Conservation (phyloP, 257 asterid species). For the Avicennia marina region DNA sequence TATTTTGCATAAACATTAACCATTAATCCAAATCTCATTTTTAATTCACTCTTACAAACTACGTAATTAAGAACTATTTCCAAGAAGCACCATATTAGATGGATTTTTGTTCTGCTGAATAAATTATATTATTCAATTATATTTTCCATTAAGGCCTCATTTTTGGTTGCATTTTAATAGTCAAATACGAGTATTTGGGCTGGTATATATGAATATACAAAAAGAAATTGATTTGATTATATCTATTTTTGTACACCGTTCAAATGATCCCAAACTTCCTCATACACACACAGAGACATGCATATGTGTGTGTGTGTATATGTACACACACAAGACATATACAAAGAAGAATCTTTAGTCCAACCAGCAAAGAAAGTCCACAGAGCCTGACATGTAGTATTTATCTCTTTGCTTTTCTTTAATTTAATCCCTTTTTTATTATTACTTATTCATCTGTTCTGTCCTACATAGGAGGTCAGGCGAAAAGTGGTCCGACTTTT, state of each 20-base stretch:
- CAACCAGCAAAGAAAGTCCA: constrained; percentile 1
- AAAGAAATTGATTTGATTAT: neutral
- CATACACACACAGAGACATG: too few relatives aligned
- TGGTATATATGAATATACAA: neutral
- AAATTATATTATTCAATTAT: too few relatives aligned
- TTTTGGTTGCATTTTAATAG: neutral
- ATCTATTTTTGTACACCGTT: neutral
- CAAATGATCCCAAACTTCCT: too few relatives aligned
- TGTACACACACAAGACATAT: neutral
- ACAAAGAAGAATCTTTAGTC: neutral
- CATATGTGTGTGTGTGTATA: too few relatives aligned
- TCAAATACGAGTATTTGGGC: constrained; percentile 7
- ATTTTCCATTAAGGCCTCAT: too few relatives aligned
- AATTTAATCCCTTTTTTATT: constrained; percentile 6
- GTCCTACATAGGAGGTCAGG: constrained; percentile 13
- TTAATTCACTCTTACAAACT: too few relatives aligned
- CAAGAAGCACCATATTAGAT: too few relatives aligned
- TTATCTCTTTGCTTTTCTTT: constrained; percentile 1
- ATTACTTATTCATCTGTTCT: constrained; percentile 11
- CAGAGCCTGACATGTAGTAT: constrained; percentile 7
- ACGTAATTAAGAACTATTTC: too few relatives aligned
- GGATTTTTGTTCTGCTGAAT: too few relatives aligned
- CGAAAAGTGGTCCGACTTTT: constrained; percentile 23
- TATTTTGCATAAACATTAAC: too few relatives aligned
- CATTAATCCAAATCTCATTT: too few relatives aligned